Base-by-base conservation (phyloP, 2,329 filamentous ascomycete species). In the Niveomyces coronatus region DNA sequence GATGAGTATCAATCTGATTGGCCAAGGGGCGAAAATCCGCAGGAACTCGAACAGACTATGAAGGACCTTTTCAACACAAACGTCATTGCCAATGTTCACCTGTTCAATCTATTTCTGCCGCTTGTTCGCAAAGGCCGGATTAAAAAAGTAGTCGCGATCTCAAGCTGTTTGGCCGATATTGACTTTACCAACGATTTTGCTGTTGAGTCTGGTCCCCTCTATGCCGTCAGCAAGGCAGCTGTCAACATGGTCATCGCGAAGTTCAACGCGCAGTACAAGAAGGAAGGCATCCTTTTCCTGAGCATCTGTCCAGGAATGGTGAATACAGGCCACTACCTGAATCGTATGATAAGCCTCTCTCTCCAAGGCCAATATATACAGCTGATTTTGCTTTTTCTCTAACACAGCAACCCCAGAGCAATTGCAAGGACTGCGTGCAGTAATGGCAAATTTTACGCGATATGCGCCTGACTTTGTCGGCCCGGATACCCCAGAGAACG, bases 81-180 rank as follows among this genome's bases (percentile, higher is more conserved):
- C 41, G 65, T 70, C 6, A 28, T 73, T 8, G 70, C 62, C 29
- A 64, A 69, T 35, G 55, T 77, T 39, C 62, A 75, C 43, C 58
- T 74, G 0, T 65, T 71, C 51, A 70, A 70, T 45, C 46, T 65
- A 1, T 75, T 73, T 48, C 31, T 71, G 1, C 72, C 75, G 0
- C 59, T 76, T 0, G 54, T 80, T 22, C 53, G 60, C 2, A 65
- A 70, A 31, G 65, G 74, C 4, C 47, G 53, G 1, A 48, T 44
- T 10, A 78, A 77, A 51, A 78, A 78, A 48, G 57, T 75, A n/a
- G 61, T 72, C 18, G 47, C 61, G 16, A 62, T 79, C 5, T 63
- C 66, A 6, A 65, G 51, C 0, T 72, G 70, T 16, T 40, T 63
- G 29, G 67, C 64, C 0, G 72, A 77, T 41, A 14, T 58, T 0